Evolutionary conservation across 169 alveolate species (phyloP), one percentile per base, ranked within the genome.

Genomic region (Miamiensis avidus): DNA sequence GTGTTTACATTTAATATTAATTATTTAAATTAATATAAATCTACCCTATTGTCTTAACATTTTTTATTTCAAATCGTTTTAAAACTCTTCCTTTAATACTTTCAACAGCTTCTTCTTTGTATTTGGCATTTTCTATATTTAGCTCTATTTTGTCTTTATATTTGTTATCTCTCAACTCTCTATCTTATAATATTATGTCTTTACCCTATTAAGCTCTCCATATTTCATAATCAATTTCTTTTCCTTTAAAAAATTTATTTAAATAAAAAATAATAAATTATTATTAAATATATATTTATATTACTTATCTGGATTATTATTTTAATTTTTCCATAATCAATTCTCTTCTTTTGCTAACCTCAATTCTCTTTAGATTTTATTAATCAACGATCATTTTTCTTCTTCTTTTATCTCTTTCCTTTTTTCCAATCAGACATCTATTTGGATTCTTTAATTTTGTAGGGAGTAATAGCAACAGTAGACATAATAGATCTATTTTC

Each of bases 191-290:
- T 31, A 96, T 90, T n/a, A 96, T 93, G 29, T 94, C 91, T 79
- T 94, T 95, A 87, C 97, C 94, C 77, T 96, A 93, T 64, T 95
- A 85, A 0, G 96, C 96, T 82, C 97, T 84, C 96, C 96, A 95
- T 0, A 93, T 88, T 75, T 95, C 98, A 87, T 94, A 93, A n/a
- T 91, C 93, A 27, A 95, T 83, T 84, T 95, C 97, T 81, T 92
- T 90, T 85, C 95, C 98, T 86, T 93, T 28, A 31, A 31, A 82
- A 82, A 73, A 78, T 78, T 78, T 11, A 32, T 31, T 75, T 75
- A 4, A 29, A 31, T 29, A 4, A 6, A 31, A 6, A 31, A 78
- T 78, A 33, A 31, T 31, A 74, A 30, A 30, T 0, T 29, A 31
- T 1, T 29, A 75, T 27, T 31, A 75, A 29, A 16, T 25, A 33